phyloP scores from a whole-genome alignment of 2,329 filamentous ascomycete species.

The Ilyonectria sp. region DNA sequence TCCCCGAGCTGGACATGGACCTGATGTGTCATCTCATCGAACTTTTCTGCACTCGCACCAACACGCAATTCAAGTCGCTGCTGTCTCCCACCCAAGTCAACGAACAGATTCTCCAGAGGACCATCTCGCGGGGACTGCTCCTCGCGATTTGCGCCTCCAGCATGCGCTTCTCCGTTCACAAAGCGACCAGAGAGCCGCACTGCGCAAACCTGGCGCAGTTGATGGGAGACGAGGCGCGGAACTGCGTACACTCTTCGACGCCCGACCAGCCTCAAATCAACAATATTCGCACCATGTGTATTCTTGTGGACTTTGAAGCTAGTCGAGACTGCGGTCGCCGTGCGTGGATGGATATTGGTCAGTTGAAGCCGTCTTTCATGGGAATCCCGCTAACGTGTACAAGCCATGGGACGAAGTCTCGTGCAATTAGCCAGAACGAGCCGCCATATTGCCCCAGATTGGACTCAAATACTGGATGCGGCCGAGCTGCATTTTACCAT shows the following conservation, averaged over 20 bases:
- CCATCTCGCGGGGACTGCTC: not conserved
- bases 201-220: not conserved
- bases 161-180: conserved; percentile 23
- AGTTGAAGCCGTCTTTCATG: not conserved
- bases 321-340: conserved; percentile 10
- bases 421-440: conserved; percentile 11
- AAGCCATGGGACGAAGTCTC: conserved; percentile 6
- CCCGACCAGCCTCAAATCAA: not conserved
- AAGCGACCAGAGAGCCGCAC: not conserved
- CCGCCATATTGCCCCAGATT: not conserved
- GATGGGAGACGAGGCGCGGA: conserved; percentile 9
- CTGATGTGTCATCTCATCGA: conserved; percentile 11
- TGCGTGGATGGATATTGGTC: conserved; percentile 28
- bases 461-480: not conserved
- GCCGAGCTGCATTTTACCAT: conserved; percentile 7
- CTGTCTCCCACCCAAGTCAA: not conserved
- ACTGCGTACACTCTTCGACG: not conserved
- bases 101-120: not conserved
- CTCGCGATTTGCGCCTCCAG: conserved; percentile 29
- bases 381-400: not conserved
- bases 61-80: conserved; percentile 10
- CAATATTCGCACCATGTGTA: conserved; percentile 10
- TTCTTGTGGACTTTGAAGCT: conserved; percentile 20
- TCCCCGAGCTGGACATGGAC: not conserved
- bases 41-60: conserved; percentile 12